phyloP scores from a whole-genome alignment of 192 early-diverging fungal genomes.

The Spizellomyces punctatus region DNA sequence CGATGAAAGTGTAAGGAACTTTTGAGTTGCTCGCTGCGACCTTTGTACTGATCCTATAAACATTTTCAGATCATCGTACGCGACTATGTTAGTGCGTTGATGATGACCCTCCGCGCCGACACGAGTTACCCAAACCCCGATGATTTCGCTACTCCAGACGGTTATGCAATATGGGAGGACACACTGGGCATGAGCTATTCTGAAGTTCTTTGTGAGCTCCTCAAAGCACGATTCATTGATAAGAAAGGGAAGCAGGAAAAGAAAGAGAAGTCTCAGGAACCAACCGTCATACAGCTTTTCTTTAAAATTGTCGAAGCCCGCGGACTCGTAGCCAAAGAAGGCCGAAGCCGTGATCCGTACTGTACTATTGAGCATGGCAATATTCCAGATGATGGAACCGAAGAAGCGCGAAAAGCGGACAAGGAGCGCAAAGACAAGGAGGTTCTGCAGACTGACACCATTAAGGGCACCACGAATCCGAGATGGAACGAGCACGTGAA shows the following conservation, averaged over 20 bases:
- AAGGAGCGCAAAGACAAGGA: conserved; percentile 33
- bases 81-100: conserved; percentile 51
- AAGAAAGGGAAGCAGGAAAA: not conserved
- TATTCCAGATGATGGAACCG: conserved; percentile 33
- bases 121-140: conserved; percentile 41
- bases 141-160: conserved; percentile 48
- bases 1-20: conserved; percentile 27
- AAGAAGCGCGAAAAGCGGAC: conserved; percentile 22
- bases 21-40: not conserved
- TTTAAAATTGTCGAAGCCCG: conserved; percentile 56
- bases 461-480: conserved; percentile 38
- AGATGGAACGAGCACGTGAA: conserved; percentile 55
- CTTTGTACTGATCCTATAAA: not conserved
- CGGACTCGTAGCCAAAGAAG: conserved; percentile 56
- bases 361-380: conserved; percentile 54
- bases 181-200: conserved; percentile 32
- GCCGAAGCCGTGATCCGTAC: conserved; percentile 49
- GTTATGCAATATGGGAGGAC: conserved; percentile 42
- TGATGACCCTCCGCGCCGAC: conserved; percentile 43
- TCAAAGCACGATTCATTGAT: conserved; percentile 38
- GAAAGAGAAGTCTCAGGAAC: not conserved
- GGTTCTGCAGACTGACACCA: conserved; percentile 49
- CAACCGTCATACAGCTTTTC: conserved; percentile 31
- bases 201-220: conserved; percentile 45
- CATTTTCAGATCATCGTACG: conserved; percentile 35